Evolutionary conservation across 257 asterid species (phyloP).

Genomic region (Nicotiana sylvestris): DNA sequence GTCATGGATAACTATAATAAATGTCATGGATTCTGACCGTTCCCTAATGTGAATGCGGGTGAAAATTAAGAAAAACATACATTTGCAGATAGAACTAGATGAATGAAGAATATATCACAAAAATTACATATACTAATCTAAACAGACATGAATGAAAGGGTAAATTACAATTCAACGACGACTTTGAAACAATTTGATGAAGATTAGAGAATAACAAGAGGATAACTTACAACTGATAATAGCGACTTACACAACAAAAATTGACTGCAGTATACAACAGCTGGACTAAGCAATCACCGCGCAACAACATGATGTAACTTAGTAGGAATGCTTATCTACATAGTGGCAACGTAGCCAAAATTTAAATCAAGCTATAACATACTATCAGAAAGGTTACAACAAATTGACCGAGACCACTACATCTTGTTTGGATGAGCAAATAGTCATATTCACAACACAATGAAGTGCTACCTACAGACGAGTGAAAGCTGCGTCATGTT

Average conservation of each 20-base stretch:
- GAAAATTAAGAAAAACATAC: not conserved
- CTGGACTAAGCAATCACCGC: not conserved
- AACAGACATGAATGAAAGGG: not conserved
- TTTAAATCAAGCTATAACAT: not conserved
- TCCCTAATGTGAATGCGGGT: too few species aligned
- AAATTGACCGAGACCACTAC: not conserved
- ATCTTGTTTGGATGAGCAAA: not conserved
- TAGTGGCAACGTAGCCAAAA: not conserved
- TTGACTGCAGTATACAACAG: not conserved
- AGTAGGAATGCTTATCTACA: conserved; percentile 8
- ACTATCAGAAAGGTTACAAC: conserved; percentile 4
- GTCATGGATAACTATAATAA: too few species aligned
- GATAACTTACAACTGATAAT: not conserved
- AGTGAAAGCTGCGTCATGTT: conserved; percentile 31
- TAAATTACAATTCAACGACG: not conserved
- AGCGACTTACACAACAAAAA: not conserved
- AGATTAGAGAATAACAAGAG: not conserved
- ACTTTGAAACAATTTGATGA: not conserved
- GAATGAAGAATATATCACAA: not conserved
- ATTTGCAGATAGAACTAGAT: not conserved
- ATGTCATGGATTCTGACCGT: too few species aligned
- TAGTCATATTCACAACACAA: not conserved
- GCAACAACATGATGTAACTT: not conserved
- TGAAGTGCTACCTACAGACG: not conserved
- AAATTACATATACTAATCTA: not conserved